These are phyloP conservation scores for Vachellia collinsii DNA, from an alignment of 306 rosid genomes.

Conservation along the genomic window DNA sequence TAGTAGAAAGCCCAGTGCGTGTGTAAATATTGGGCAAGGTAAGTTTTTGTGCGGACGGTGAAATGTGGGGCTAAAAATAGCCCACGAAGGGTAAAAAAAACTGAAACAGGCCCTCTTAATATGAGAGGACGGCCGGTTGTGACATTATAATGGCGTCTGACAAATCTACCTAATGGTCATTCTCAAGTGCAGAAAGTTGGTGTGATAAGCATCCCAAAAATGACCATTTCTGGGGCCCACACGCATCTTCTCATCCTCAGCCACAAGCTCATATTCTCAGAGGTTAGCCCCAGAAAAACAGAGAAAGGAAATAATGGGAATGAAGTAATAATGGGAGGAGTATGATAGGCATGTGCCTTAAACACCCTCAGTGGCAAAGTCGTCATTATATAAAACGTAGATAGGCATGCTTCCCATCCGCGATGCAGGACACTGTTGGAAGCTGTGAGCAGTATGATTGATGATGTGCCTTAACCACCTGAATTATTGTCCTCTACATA, in stretches of 20 bases:
- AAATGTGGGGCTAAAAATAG: not conserved
- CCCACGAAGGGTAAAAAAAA: constrained; percentile 9
- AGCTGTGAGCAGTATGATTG: constrained; percentile 34
- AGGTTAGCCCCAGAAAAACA: not conserved
- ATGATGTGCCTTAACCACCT: constrained; percentile 36
- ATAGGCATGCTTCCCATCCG: not conserved
- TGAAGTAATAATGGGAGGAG: constrained; percentile 28
- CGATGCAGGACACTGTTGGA: constrained; percentile 32
- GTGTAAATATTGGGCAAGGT: not conserved
- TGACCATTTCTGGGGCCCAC: constrained; percentile 4
- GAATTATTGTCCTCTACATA: constrained; percentile 15
- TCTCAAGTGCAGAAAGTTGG: not conserved
- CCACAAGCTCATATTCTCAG: not conserved
- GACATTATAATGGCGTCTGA: constrained; percentile 20
- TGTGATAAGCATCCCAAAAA: not conserved
- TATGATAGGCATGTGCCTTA: too few relatives aligned
- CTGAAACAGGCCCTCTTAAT: not conserved
- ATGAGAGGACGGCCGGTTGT: not conserved
- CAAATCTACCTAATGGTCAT: constrained; percentile 11
- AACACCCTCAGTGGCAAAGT: constrained; percentile 41
- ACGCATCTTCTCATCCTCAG: not conserved
- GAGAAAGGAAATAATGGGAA: too few relatives aligned
- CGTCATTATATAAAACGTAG: constrained; percentile 23
- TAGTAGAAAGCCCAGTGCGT: not conserved
- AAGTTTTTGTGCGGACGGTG: not conserved